These are phyloP conservation scores for Lumnitzera littorea DNA, from an alignment of 345 rosid genomes.

Conservation along the genomic window DNA sequence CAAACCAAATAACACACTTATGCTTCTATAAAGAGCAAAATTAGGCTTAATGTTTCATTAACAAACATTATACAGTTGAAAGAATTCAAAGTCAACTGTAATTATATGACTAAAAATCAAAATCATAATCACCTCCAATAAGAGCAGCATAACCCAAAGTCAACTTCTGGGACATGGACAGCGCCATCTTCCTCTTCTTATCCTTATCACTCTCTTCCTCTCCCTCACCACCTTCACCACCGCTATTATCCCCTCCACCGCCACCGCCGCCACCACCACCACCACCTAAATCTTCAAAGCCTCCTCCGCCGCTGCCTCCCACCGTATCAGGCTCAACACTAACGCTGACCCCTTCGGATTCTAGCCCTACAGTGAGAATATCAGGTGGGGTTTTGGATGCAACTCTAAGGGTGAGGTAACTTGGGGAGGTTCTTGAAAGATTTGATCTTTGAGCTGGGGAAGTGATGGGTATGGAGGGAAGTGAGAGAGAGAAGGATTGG, in stretches of 20 bases:
- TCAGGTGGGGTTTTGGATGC: conserved; percentile 2
- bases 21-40: too few species aligned
- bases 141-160: conserved; percentile 58
- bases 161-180: conserved; percentile 62
- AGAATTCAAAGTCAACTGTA: too few species aligned
- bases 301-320: conserved; percentile 11
- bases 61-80: too few species aligned
- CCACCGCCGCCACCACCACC: conserved; percentile 18
- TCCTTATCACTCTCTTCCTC: conserved; percentile 28
- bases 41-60: too few species aligned
- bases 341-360: conserved; percentile 16
- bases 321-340: conserved; percentile 15
- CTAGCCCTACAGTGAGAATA: conserved; percentile 9
- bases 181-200: conserved; percentile 29
- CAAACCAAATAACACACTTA: too few species aligned
- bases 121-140: conserved; percentile 50
- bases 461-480: too few species aligned
- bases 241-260: conserved; percentile 1
- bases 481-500: too few species aligned
- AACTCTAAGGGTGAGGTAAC: neutral
- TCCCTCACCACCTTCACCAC: conserved; percentile 20
- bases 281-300: conserved; percentile 1
- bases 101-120: neutral
- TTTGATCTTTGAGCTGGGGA: too few species aligned
- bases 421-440: too few species aligned